Evolutionary conservation across 148 eudicot genomes (phyloP).

Genomic region (Polygonum maritimum): DNA sequence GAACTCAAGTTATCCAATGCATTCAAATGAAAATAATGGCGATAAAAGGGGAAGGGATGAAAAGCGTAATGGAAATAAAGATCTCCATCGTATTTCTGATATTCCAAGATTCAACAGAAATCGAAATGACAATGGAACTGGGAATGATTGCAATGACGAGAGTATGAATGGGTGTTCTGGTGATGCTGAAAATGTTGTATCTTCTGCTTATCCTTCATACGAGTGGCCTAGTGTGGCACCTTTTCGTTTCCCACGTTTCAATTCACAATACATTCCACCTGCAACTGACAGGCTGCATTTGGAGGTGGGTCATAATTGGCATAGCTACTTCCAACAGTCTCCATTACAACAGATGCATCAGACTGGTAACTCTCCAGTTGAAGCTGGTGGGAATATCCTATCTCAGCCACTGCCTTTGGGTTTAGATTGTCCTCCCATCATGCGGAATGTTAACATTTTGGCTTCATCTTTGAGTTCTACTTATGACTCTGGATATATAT

Average conservation of each 20-base stretch:
- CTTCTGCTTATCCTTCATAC: conserved; percentile 56
- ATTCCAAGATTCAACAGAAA: conserved; percentile 7
- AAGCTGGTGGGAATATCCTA: conserved; percentile 44
- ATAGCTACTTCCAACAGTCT: conserved; percentile 59
- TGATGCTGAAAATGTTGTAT: conserved; percentile 32
- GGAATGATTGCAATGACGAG: conserved; percentile 31
- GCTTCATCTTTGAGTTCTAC: conserved; percentile 45
- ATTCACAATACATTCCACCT: conserved; percentile 60
- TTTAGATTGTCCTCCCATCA: conserved; percentile 76
- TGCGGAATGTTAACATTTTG: conserved; percentile 40
- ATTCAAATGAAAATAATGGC: conserved; percentile 21
- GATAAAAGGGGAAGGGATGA: conserved; percentile 17
- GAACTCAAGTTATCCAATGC: conserved; percentile 16
- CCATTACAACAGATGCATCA: conserved; percentile 54
- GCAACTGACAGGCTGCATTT: conserved; percentile 94
- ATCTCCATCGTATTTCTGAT: conserved; percentile 19
- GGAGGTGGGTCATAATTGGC: conserved; percentile 86
- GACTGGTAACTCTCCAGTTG: conserved; percentile 46
- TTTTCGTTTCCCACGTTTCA: conserved; percentile 47
- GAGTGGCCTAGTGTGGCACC: conserved; percentile 92
- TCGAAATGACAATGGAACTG: conserved; percentile 25
- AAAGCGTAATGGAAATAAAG: conserved; percentile 17
- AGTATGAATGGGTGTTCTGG: conserved; percentile 27
- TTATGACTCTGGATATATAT: conserved; percentile 58
- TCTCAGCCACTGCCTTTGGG: conserved; percentile 63